phyloP scores from a whole-genome alignment of 2,329 filamentous ascomycete species.

The Dryadomyces sulphureus region DNA sequence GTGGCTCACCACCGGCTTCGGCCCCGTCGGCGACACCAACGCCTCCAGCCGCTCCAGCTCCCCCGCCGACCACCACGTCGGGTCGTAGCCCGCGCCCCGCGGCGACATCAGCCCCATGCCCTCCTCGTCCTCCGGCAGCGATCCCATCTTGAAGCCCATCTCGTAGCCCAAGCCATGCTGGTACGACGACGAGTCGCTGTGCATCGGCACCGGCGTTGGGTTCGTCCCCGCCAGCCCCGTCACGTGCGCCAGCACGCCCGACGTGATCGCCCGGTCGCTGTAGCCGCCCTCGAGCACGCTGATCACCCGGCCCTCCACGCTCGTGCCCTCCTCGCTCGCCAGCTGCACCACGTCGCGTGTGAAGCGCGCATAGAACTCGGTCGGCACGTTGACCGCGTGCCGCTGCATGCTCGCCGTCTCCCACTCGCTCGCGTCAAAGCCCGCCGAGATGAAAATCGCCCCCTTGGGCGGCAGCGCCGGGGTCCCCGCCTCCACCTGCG shows the following conservation, averaged over 20 bases:
- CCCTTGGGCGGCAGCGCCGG: slow-evolving; percentile 34
- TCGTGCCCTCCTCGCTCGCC: slow-evolving; percentile 62
- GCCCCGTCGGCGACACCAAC: slow-evolving; percentile 33
- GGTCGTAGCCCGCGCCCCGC: slow-evolving; percentile 39
- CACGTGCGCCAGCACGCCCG: slow-evolving; percentile 79
- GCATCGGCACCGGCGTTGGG: slow-evolving; percentile 19
- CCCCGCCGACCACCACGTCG: slow-evolving; percentile 53
- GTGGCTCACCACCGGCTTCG: slow-evolving; percentile 33
- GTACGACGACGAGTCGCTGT: slow-evolving; percentile 15
- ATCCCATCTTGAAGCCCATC: slow-evolving; percentile 25
- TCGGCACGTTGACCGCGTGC: slow-evolving; percentile 90
- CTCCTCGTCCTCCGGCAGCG: not conserved
- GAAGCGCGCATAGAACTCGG: slow-evolving; percentile 87
- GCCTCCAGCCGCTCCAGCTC: slow-evolving; percentile 57
- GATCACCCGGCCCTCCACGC: slow-evolving; percentile 71
- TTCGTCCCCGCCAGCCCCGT: slow-evolving; percentile 59
- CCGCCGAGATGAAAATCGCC: slow-evolving; percentile 87
- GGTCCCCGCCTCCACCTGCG: not conserved
- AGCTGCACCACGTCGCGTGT: slow-evolving; percentile 73
- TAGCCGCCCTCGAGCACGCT: slow-evolving; percentile 95
- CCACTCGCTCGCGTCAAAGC: slow-evolving; percentile 94
- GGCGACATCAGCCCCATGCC: not conserved
- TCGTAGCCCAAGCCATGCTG: slow-evolving; percentile 37
- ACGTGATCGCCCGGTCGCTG: slow-evolving; percentile 78
- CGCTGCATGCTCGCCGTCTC: slow-evolving; percentile 88